Evolutionary conservation across 1,284 basidiomycete species (phyloP), one percentile per base, ranked within the genome.

Genomic region (Puccinia novopanici): DNA sequence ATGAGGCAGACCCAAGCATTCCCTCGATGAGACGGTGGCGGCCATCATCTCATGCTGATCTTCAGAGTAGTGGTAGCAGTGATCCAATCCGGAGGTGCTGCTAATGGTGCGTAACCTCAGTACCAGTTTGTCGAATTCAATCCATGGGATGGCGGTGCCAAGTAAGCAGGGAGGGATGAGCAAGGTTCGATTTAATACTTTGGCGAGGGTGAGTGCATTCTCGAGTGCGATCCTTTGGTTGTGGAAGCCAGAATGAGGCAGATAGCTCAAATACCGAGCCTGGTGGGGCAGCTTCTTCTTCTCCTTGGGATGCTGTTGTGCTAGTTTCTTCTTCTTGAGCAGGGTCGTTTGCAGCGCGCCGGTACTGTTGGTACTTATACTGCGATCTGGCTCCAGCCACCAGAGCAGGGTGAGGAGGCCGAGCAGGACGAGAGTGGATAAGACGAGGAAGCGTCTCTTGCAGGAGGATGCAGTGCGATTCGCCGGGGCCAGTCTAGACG

Each of bases 181-280:
- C 52, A 93, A 87, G 13, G 91, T 93, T 78, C 92, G 91, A 85
- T 91, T 91, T 75, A 92, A 88, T 42, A 91, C 84, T 82, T 86
- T 87, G 10, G 92, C 88, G 75, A 93, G 88, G 17, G 90, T 87
- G 45, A 93, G 88, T 15, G 91, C 92, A 83, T 93, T 93, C 85
- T 93, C 91, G 81, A 93, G 88, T 37, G 91, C 90, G 82, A 94
- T 92, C 52, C 92, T 90, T 86, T 93, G 92, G 85, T 93, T 93
- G 86, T 93, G 91, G 82, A 92, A 91, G 2, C 92, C 92, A 52
- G 83, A 82, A 71, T 84, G 84, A 10, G 84, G 81, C 12, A 82
- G 81, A 76, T 83, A 83, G 22, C 82, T 80, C 67, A 83, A 77
- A 65, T 63, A 63, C 22, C 61, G 61, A 34, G 34, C 34, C 1